Evolutionary conservation across 2,329 filamentous ascomycete species (phyloP).

Genomic region (Calonectria montana): DNA sequence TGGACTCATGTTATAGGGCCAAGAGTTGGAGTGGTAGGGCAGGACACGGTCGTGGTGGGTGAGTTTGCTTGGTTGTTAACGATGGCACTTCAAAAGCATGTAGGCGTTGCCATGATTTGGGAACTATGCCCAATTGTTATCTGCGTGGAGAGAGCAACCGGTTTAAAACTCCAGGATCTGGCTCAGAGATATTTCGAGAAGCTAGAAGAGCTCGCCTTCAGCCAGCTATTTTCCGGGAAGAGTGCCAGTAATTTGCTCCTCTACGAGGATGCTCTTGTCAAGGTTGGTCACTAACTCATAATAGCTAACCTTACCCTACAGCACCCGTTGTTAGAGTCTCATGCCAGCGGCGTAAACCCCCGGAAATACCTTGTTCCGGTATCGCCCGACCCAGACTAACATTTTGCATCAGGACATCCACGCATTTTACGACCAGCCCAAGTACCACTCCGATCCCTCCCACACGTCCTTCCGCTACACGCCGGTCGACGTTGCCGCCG

Average conservation of each 20-base stretch:
- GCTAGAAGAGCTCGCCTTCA: neutral
- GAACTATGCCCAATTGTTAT: neutral
- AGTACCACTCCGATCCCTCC: conserved; percentile 23
- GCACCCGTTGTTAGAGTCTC: neutral
- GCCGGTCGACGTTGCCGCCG: conserved; percentile 10
- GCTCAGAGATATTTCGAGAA: neutral
- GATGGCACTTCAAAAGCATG: neutral
- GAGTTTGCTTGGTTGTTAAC: conserved; percentile 29
- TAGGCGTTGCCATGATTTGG: neutral
- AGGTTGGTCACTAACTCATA: conserved; percentile 18
- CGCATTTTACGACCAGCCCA: conserved; percentile 27
- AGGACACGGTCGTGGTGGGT: neutral
- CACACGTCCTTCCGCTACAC: conserved; percentile 25
- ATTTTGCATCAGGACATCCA: conserved; percentile 36
- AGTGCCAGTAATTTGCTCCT: conserved; percentile 21
- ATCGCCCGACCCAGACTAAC: conserved; percentile 30
- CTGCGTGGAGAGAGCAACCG: conserved; percentile 13
- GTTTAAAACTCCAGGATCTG: neutral
- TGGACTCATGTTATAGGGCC: neutral
- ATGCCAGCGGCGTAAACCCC: neutral
- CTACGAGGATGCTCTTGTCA: conserved; percentile 13
- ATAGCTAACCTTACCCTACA: neutral
- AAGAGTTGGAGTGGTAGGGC: neutral
- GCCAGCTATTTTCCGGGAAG: conserved; percentile 17
- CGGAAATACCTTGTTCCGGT: conserved; percentile 37